Evolutionary conservation across 352 stramenopile species (phyloP), one percentile per base, ranked within the genome.

Genomic region (Blastocystis sp.): DNA sequence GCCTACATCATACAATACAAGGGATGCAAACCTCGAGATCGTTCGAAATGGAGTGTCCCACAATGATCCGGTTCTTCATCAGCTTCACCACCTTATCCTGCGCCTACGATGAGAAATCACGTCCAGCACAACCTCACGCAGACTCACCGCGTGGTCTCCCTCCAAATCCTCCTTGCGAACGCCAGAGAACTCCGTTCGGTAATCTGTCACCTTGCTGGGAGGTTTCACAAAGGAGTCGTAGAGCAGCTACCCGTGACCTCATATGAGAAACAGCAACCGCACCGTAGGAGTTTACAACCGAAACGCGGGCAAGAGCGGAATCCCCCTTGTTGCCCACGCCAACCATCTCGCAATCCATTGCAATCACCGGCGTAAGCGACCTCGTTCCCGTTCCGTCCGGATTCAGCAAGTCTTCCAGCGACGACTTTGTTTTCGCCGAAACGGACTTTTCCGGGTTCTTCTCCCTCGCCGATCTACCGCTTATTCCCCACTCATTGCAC

Each of bases 281-380:
- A n/a, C 91, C 91, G 45, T 94, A 88, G 87, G 91, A 94, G 84
- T 95, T 92, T 19, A 95, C 89, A 5, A 95, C 59, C 19, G 90
- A 91, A 10, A 94, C 91, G 41, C 92, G 90, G 4, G 92, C 94
- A 2, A 96, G 89, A 4, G 89, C 91, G 34, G 81, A 67, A 19
- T 89, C 56, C 2, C 92, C 93, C 34, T 90, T 76, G 1, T 69
- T 62, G 62, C 91, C 93, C 11, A 95, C 91, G 23, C 92, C 92
- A 0, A 97, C 93, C 92, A 96, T 95, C 90, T 95, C 94, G 78
- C 92, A 95, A 70, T 95, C 91, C 45, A 96, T 64, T 1, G 90
- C 91, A 65, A 96, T 65, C 45, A 90, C 67, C 10, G 48, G 84
- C n/a, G 84, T 88, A n/a, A 48, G 5, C 40, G 38, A 60, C 19